Evolutionary conservation across 73 alveolate species (phyloP), one percentile per base, ranked within the genome.

Genomic region (Durusdinium trenchii): DNA sequence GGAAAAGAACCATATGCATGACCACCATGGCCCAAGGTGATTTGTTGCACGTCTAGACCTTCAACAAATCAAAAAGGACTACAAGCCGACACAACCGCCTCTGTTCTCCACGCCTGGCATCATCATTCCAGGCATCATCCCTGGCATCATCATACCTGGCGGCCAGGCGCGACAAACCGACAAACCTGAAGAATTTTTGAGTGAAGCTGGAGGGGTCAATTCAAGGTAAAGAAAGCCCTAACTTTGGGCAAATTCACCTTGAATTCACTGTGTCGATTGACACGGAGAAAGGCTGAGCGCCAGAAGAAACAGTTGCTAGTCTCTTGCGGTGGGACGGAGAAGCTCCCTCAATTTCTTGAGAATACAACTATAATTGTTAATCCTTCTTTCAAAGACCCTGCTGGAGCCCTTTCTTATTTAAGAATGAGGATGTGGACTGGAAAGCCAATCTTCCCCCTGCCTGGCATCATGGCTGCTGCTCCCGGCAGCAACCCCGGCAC

Each of bases 101-200:
- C n/a, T 69, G 82, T 69, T 23, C 90, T 20, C 73, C 93, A 4
- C 48, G 94, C 94, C 94, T 84, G 94, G 94, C 94, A 84, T 84
- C 94, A 84, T 84, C 94, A 84, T 84, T 40, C 94, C 94, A 2
- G 94, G 94, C 94, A 84, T 50, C 78, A 84, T 48, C 76, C 94
- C 94, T 38, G 94, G 94, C 94, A 84, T 84, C 94, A 81, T 84
- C 94, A 84, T 84, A 51, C 94, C 94, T 84, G 90, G 71, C 38
- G 67, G 36, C 47, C 83, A 69, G 36, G 43, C 48, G 83, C 36
- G 83, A 71, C 36, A 30, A n/a, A 71, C 48, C 47, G 36, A 71
- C 43, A 1, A 3, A 30, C 83, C 43, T 1, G 52, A 71, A 71
- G 83, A 71, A 26, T 69, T 69, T 69, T 26, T 71, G 83, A 1